Evolutionary conservation across 306 rosid species (phyloP).

Genomic region (Cucurbita maxima): DNA sequence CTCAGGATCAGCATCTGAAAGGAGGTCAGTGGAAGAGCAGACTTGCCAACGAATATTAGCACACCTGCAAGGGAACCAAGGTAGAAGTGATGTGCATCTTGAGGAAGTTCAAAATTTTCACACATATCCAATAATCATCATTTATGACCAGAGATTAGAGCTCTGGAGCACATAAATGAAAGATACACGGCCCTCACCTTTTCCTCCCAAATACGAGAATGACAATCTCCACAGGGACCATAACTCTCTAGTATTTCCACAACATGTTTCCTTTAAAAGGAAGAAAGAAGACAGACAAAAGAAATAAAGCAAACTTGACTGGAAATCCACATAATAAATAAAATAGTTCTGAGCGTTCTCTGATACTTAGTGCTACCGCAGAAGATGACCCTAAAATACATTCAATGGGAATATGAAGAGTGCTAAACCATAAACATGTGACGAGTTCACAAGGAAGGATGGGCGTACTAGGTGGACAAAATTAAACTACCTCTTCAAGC

Average conservation of each 20-base stretch:
- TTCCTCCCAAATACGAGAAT: slow-evolving; percentile 21
- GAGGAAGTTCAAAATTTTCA: slow-evolving; percentile 22
- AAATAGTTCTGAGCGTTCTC: neutral
- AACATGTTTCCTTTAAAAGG: slow-evolving; percentile 35
- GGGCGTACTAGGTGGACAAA: neutral
- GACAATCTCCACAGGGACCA: slow-evolving; percentile 28
- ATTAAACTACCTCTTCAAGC: slow-evolving; percentile 53
- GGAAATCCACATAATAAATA: slow-evolving; percentile 23
- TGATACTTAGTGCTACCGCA: slow-evolving; percentile 1
- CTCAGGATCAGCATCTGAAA: slow-evolving; percentile 58
- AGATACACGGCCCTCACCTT: slow-evolving; percentile 38
- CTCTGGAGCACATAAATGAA: slow-evolving; percentile 23
- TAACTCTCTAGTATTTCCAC: slow-evolving; percentile 28
- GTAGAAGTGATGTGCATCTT: slow-evolving; percentile 67
- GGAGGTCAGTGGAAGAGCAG: slow-evolving; percentile 57
- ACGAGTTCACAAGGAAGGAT: neutral
- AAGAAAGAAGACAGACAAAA: slow-evolving; percentile 27
- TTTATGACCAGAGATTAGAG: slow-evolving; percentile 20
- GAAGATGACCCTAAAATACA: neutral
- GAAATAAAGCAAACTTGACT: slow-evolving; percentile 19
- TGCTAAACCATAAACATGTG: neutral
- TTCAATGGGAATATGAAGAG: neutral
- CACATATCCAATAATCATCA: slow-evolving; percentile 21
- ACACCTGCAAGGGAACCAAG: slow-evolving; percentile 93
- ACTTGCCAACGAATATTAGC: slow-evolving; percentile 58